Percentiles rank a stretch among this genome's conserved stretches.
phyloP scores from a whole-genome alignment of 345 rosid genomes.

The Linum tenue region DNA sequence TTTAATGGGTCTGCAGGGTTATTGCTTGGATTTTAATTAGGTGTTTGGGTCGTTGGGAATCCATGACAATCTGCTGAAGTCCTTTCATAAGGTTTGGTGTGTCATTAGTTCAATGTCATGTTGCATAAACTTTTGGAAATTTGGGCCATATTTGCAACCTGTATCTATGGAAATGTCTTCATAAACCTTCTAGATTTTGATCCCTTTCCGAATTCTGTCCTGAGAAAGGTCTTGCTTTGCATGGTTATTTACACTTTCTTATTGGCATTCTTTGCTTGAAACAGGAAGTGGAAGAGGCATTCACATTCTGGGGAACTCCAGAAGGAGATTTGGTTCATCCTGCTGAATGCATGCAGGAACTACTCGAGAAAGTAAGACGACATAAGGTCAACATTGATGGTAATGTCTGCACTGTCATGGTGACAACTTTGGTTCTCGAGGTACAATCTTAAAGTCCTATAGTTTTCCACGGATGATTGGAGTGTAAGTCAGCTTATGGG shows the following conservation, averaged over 20 bases:
- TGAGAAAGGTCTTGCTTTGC: neutral
- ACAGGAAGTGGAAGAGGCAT: slow-evolving; percentile 88
- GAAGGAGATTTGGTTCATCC: slow-evolving; percentile 87
- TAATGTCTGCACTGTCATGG: slow-evolving; percentile 87
- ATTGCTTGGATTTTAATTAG: no score
- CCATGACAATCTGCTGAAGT: neutral
- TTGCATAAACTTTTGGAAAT: no score
- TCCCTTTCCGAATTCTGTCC: no score
- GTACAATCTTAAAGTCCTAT: slow-evolving; percentile 21
- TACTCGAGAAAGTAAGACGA: slow-evolving; percentile 86
- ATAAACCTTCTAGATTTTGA: no score
- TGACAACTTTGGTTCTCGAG: slow-evolving; percentile 97
- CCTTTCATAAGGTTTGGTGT: no score
- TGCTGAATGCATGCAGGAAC: slow-evolving; percentile 90
- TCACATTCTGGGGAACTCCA: slow-evolving; percentile 85
- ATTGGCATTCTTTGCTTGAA: neutral
- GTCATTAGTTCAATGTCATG: no score
- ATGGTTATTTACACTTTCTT: no score
- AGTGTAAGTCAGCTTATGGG: no score
- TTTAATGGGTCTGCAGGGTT: neutral
- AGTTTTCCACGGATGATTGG: no score
- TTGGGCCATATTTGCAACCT: no score
- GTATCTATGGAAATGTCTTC: no score
- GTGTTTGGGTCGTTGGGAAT: neutral
- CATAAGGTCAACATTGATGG: slow-evolving; percentile 86